Base-by-base conservation (phyloP, 495 filamentous ascomycete genomes). In the Aspergillus olivimuriae region DNA sequence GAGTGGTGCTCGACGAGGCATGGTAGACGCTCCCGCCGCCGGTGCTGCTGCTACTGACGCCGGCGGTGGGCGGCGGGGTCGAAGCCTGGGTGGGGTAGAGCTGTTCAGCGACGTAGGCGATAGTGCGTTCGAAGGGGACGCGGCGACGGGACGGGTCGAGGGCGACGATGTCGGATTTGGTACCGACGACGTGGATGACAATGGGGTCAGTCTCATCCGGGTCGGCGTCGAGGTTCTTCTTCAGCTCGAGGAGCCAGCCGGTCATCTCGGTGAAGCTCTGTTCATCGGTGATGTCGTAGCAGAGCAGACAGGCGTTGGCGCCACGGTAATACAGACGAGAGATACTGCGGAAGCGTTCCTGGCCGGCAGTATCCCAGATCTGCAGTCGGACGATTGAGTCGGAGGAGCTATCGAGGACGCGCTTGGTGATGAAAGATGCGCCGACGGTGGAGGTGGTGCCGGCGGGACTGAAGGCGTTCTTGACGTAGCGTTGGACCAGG, bases 111-210 rank as follows among this genome's bases (percentile, higher is more conserved):
- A 95, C 89, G 60, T 95, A 98, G 8, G 85, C 87, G 55, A 96
- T 94, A 51, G 89, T 95, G 28, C 84, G 73, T 62, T 98, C 91
- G 57, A 96, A 98, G 11, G 89, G 87, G 1, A 98, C 87, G 51
- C 87, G 77, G 30, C 92, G 78, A 34, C 71, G 66, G 3, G 70
- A 64, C 3, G 92, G 92, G 41, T 95, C 86, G 24, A 78, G 66
- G 6, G 87, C 83, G 18, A 95, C 89, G 19, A 96, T 76, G 62
- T 98, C 92, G 43, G 82, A 82, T 60, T 98, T 98, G 3, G 92
- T 96, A 37, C 92, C 92, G 1, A 96, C 92, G 26, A 98, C 86
- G 56, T 98, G 92, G 7, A 98, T 77, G n/a, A 98, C 84, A 20
- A 94, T 76, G 46, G 89, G 86, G 39, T 77, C n/a, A n/a, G n/a